phyloP scores from a whole-genome alignment of 305 asterid species.

The Nicotiana rustica region DNA sequence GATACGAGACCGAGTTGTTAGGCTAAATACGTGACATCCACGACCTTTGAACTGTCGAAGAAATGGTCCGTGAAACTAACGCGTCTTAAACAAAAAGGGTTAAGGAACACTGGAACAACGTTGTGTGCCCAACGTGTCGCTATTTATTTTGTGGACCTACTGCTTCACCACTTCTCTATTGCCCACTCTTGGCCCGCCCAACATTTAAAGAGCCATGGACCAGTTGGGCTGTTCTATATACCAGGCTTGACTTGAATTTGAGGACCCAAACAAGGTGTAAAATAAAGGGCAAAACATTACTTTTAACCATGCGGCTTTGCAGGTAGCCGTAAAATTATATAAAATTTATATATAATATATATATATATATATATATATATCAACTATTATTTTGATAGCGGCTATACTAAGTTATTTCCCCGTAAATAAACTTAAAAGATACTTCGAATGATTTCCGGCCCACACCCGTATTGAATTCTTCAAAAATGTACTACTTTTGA shows the following conservation, averaged over 20 bases:
- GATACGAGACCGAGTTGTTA: background rate
- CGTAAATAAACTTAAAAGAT: no score
- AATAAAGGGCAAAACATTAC: no score
- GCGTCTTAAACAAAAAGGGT: background rate
- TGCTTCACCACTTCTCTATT: background rate
- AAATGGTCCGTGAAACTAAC: conserved; percentile 32
- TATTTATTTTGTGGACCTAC: background rate
- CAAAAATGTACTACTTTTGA: no score
- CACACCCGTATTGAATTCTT: no score
- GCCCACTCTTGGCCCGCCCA: background rate
- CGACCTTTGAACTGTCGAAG: conserved; percentile 20
- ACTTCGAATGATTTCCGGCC: no score
- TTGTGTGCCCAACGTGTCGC: background rate
- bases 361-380: no score
- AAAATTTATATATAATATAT: no score
- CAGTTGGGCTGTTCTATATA: background rate
- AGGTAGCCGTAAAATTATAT: no score
- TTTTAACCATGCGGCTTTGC: no score
- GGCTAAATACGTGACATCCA: conserved; percentile 26
- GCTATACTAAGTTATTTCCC: no score
- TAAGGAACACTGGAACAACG: background rate
- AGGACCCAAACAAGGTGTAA: background rate
- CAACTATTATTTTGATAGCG: no score
- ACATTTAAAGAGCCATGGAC: background rate
- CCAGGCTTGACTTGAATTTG: background rate